Conservation (phyloP, 768 basidiomycete species). For the Flagelloscypha sp. region DNA sequence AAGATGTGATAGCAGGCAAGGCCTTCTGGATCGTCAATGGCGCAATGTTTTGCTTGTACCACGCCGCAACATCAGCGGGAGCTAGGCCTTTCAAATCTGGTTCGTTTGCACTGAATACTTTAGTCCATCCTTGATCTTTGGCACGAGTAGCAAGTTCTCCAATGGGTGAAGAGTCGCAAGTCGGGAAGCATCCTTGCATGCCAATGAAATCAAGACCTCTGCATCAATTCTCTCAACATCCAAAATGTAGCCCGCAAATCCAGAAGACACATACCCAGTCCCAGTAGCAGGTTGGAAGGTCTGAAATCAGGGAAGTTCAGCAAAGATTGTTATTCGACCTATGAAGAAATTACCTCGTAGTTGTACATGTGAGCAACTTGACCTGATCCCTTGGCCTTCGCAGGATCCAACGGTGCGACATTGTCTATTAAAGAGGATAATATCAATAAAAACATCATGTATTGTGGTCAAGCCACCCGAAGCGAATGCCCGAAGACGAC, state of each 20-base stretch:
- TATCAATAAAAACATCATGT: slow-evolving; percentile 4
- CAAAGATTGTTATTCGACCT: background rate
- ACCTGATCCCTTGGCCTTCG: slow-evolving; percentile 18
- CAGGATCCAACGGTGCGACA: slow-evolving; percentile 19
- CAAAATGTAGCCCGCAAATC: too few species aligned
- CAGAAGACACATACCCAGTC: slow-evolving; percentile 29
- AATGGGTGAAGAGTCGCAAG: slow-evolving; percentile 29
- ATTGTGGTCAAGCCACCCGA: background rate
- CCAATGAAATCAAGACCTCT: slow-evolving; percentile 31
- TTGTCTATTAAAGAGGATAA: slow-evolving; percentile 16
- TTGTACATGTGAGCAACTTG: slow-evolving; percentile 26
- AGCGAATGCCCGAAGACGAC: slow-evolving; percentile 18
- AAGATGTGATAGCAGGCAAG: slow-evolving; percentile 28
- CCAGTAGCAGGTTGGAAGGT: slow-evolving; percentile 16
- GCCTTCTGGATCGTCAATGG: slow-evolving; percentile 29
- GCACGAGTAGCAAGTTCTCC: slow-evolving; percentile 22
- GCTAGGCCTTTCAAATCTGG: slow-evolving; percentile 23
- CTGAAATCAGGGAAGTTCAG: background rate
- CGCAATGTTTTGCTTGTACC: slow-evolving; percentile 29
- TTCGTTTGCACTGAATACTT: slow-evolving; percentile 28
- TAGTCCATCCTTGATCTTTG: slow-evolving; percentile 22
- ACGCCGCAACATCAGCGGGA: slow-evolving; percentile 22
- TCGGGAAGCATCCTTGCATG: slow-evolving; percentile 29
- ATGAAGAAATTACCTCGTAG: background rate
- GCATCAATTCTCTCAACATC: slow-evolving; percentile 24